Evolutionary conservation across 345 rosid genomes (phyloP), one percentile per base, ranked within the genome.

Genomic region (Trapa bicornis): DNA sequence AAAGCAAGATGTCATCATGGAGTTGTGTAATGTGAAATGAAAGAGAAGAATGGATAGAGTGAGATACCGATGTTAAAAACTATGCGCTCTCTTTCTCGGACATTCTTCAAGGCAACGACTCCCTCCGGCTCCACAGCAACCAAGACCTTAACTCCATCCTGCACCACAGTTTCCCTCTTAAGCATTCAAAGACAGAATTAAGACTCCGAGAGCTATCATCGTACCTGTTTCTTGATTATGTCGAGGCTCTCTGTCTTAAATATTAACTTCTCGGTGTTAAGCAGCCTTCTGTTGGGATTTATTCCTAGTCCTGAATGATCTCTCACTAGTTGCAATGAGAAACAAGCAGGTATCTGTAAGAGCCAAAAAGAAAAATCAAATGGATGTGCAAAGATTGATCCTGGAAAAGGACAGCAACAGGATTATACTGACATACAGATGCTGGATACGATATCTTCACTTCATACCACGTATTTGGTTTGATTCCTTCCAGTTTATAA

Each of bases 361-460:
- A 38, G 29, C 39, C 52, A 60, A 11, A 45, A 7, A 41, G 13
- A 65, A 68, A 37, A 70, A 65, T 54, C 33, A 60, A 17, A 65
- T 29, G 71, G 61, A 53, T 29, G 10, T 22, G 12, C 29, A 36
- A 65, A 65, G 33, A 12, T 29, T 16, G 9, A 42, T 32, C 0
- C 17, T 9, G n/a, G 38, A 5, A 47, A 65, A 45, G 3, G 35
- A 38, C 32, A 37, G 47, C 57, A 58, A 65, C 32, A 15, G 64
- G 60, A 65, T 73, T n/a, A 48, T 58, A 68, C 1, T 64, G 73
- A 88, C 95, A 78, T 91, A 94, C 97, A 80, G 96, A 91, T 80
- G 96, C 96, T 66, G 99, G 99, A 72, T 87, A 89, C 14, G 96
- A 91, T 78, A 91, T 94, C 99, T 94, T 91, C 86, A 91, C 95